Evolutionary conservation across 768 basidiomycete genomes (phyloP).

Genomic region (Porphyrellus cyaneotinctus): DNA sequence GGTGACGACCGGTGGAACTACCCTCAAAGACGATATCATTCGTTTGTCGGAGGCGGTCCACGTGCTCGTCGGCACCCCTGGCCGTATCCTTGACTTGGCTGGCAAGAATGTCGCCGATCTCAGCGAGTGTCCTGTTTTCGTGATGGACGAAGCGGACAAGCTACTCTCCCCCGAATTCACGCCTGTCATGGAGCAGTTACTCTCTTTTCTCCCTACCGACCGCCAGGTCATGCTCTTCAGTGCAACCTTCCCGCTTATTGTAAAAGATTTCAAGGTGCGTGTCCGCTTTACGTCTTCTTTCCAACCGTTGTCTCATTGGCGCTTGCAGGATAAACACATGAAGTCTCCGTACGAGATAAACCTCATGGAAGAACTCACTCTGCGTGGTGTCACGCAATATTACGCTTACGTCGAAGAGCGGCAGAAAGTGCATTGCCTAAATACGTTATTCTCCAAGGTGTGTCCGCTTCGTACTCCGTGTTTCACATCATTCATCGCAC

Average conservation of each 20-base stretch:
- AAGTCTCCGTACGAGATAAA: constrained; percentile 94
- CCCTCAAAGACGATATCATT: constrained; percentile 96
- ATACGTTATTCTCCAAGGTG: constrained; percentile 98
- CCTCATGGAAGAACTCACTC: constrained; percentile 98
- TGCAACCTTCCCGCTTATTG: constrained; percentile 97
- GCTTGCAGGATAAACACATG: constrained; percentile 89
- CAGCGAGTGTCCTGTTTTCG: constrained; percentile 91
- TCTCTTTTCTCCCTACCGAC: constrained; percentile 76
- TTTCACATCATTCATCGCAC: constrained; percentile 4
- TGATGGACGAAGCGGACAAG: constrained; percentile 99
- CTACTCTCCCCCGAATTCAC: constrained; percentile 96
- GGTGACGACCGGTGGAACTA: constrained; percentile 98
- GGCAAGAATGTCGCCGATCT: constrained; percentile 93
- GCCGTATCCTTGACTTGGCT: constrained; percentile 90
- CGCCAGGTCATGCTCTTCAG: constrained; percentile 99
- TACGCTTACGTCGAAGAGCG: constrained; percentile 99
- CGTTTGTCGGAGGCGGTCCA: constrained; percentile 88
- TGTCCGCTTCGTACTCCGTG: background rate
- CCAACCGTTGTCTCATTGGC: constrained; percentile 7
- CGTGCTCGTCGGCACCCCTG: constrained; percentile 95
- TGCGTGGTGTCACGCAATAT: constrained; percentile 98
- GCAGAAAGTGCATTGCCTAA: constrained; percentile 99
- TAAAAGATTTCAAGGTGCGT: constrained; percentile 94
- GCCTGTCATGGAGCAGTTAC: constrained; percentile 95
- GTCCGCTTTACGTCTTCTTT: background rate